phyloP scores from a whole-genome alignment of 768 basidiomycete genomes.

The Gautieria morchelliformis region DNA sequence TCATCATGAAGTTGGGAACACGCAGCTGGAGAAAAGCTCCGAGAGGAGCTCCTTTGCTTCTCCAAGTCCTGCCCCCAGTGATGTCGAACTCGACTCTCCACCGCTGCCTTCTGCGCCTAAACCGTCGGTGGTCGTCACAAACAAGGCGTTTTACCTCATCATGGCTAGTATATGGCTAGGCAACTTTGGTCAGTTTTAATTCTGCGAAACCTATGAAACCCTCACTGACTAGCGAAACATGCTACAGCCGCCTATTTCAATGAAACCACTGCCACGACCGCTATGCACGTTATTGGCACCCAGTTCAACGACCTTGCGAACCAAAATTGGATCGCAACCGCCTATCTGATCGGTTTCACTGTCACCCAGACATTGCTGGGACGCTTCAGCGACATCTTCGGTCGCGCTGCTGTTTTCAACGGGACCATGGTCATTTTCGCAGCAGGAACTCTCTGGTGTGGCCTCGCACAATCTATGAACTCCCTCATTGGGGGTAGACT shows the following conservation, averaged over 20 bases:
- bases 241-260: conserved; percentile 22
- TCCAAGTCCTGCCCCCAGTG: too few species aligned
- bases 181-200: too few species aligned
- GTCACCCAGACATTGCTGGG: conserved; percentile 27
- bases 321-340: conserved; percentile 27
- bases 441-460: conserved; percentile 26
- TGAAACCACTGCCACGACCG: conserved; percentile 25
- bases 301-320: conserved; percentile 21
- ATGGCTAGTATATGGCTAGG: too few species aligned
- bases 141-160: too few species aligned
- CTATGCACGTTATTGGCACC: conserved; percentile 26
- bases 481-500: conserved; percentile 25
- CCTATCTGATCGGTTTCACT: conserved; percentile 27
- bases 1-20: too few species aligned
- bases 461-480: conserved; percentile 25
- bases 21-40: too few species aligned
- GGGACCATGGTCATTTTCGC: conserved; percentile 27
- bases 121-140: too few species aligned
- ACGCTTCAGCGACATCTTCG: conserved; percentile 27
- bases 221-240: too few species aligned
- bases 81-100: too few species aligned
- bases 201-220: too few species aligned
- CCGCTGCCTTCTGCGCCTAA: too few species aligned
- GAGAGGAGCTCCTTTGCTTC: too few species aligned
- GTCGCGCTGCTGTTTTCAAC: conserved; percentile 25